Evolutionary conservation across 176 grass and related monocot species (phyloP), one percentile per base, ranked within the genome.

Genomic region (Aegilops longissima): DNA sequence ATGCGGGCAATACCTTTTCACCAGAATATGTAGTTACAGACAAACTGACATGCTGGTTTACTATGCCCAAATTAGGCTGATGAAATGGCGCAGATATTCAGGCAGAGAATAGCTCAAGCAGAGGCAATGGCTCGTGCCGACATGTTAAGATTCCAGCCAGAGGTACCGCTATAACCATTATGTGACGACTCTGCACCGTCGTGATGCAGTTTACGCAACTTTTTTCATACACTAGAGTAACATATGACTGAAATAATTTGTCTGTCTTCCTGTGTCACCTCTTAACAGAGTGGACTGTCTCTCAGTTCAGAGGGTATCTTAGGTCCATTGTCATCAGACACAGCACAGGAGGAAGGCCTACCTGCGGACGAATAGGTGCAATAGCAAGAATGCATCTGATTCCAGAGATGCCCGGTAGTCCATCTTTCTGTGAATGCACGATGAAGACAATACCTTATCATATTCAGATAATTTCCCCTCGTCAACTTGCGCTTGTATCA

Each of bases 41-140:
- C 14, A 58, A 75, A 83, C 29, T 87, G 47, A 85, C 36, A 51
- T 83, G 24, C 40, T 94, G 5, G 79, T 79, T 78, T 85, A 17
- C 49, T 73, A 27, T 1, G 17, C 12, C 72, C 16, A 30, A 76
- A 76, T 63, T 49, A 99, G 97, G 97, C 92, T 36, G 97, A 99
- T 83, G 94, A 99, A 83, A 99, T 99, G 97, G 94, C 94, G 62
- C 97, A 94, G 88, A 94, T 94, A 91, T 99, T 99, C 92, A 94
- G 97, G 77, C 94, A 94, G 90, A 85, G 92, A 89, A 99, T 99
- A 88, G 94, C 94, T 52, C 90, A 99, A 87, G 97, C 97, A 24
- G 94, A 94, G 77, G 97, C 97, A 54, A 99, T 99, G 97, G 94
- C 97, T 78, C 92, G 92, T n/a, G 94, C 92, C 17, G 97, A 99